Conservation (phyloP, 306 rosid genomes). For the Acacia confusa region DNA sequence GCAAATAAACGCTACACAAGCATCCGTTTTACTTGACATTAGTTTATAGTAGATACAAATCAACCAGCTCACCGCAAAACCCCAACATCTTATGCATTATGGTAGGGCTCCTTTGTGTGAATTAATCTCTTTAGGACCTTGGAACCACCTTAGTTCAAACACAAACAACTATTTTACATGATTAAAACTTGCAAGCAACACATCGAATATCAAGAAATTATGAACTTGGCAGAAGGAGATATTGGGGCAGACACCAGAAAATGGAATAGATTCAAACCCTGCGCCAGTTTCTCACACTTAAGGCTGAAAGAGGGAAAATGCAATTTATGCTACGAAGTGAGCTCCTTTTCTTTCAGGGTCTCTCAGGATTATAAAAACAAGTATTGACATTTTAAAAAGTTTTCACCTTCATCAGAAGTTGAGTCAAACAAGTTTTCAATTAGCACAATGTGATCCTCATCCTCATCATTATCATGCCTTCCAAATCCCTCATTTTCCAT, state of each 20-base stretch:
- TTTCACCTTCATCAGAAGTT: constrained; percentile 12
- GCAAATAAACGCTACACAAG: constrained; percentile 5
- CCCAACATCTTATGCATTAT: neutral
- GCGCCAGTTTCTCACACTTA: neutral
- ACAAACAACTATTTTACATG: neutral
- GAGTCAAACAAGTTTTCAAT: neutral
- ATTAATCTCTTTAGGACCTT: constrained; percentile 7
- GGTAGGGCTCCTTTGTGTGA: neutral
- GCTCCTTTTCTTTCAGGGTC: neutral
- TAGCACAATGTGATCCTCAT: neutral
- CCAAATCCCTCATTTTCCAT: neutral
- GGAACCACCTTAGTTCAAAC: neutral
- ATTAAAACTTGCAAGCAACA: neutral
- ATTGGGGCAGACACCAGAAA: neutral
- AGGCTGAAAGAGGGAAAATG: neutral
- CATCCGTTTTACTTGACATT: neutral
- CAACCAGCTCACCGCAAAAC: constrained; percentile 9
- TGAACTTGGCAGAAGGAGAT: neutral
- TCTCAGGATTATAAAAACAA: neutral
- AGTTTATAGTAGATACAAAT: neutral
- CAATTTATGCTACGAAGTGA: neutral
- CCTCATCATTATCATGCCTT: neutral
- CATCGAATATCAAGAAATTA: neutral
- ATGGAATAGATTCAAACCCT: neutral
- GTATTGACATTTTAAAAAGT: neutral